Percentiles rank a stretch among this genome's conserved stretches.
Evolutionary conservation across 2,329 filamentous ascomycete genomes (phyloP).

Genomic region (Ceratocystis albifundus): DNA sequence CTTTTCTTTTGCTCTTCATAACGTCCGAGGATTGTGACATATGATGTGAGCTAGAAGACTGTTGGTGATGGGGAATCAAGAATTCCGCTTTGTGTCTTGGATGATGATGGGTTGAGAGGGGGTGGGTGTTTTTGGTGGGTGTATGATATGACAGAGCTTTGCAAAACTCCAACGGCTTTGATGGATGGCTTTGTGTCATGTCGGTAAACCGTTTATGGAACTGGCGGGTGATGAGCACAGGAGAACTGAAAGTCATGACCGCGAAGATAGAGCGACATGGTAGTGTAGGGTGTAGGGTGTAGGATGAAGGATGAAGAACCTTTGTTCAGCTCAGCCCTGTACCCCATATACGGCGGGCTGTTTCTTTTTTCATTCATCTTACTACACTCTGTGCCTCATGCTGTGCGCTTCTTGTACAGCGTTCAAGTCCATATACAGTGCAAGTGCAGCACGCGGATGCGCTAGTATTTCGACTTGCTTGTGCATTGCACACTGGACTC

Average conservation of each 20-base stretch:
- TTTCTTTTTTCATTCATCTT: constrained; percentile 5
- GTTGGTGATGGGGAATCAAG: background rate
- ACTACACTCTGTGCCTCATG: background rate
- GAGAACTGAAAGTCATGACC: background rate
- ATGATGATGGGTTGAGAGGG: too few relatives aligned
- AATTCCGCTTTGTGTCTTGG: background rate
- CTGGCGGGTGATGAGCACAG: background rate
- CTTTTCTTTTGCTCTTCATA: too few relatives aligned
- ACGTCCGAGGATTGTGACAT: background rate
- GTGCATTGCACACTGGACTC: background rate
- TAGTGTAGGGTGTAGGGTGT: too few relatives aligned
- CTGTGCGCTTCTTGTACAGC: background rate
- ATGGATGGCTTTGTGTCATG: constrained; percentile 3
- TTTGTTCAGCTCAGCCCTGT: constrained; percentile 12
- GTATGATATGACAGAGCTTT: background rate
- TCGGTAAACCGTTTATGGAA: background rate
- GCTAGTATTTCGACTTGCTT: background rate
- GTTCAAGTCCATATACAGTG: background rate
- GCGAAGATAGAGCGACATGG: background rate
- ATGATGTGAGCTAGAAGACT: background rate
- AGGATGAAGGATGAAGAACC: constrained; percentile 4
- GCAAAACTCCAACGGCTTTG: background rate
- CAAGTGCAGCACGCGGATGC: background rate
- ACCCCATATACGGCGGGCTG: background rate
- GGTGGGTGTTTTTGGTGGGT: background rate